Evolutionary conservation across 208 protist species (phyloP), one percentile per base, ranked within the genome.

Genomic region (Balamuthia mandrillaris): DNA sequence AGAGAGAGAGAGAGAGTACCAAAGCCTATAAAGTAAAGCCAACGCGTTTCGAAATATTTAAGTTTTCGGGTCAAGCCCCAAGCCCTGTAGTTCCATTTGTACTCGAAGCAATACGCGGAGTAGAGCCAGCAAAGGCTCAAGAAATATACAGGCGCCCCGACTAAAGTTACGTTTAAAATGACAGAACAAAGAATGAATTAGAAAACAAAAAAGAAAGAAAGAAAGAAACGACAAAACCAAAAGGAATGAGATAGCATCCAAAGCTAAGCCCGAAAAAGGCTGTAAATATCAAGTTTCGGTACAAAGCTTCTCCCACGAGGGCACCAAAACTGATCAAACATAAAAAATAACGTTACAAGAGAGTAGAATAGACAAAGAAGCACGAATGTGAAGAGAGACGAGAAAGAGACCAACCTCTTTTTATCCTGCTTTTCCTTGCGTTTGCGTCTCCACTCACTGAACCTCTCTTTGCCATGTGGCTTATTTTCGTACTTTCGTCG

Each of bases 1-100:
- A 18, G 33, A 7, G 45, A 3, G 6, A 27, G 35, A 29, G 54
- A 9, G 18, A 42, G 7, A 49, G 52, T 83, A 83, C 75, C 75
- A 47, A 83, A 83, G 2, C 75, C 75, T 9, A 83, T 27, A 31
- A 83, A 83, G 75, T 83, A 83, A 54, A 83, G 75, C 75, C 75
- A 83, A 4, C 75, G 75, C 5, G 75, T 83, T 21, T 83, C 75
- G 39, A 35, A 83, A 24, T 83, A 83, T 37, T 44, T 83, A 6
- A 83, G 49, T 39, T 83, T 83, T 44, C 66, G 44, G 52, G 44
- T 35, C n/a, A 68, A 18, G 24, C 54, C 54, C 75, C 75, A 83
- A 10, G 52, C 51, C 54, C 52, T 49, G 21, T 83, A 68, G 56
- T 44, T 44, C 75, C 75, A 83, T 54, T 83, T 83, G 56, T 66